A percentile compares a stretch with the other conserved stretches of the same genome.
Evolutionary conservation across 208 protist genomes (phyloP).

Genomic region (Trypanosoma avium): DNA sequence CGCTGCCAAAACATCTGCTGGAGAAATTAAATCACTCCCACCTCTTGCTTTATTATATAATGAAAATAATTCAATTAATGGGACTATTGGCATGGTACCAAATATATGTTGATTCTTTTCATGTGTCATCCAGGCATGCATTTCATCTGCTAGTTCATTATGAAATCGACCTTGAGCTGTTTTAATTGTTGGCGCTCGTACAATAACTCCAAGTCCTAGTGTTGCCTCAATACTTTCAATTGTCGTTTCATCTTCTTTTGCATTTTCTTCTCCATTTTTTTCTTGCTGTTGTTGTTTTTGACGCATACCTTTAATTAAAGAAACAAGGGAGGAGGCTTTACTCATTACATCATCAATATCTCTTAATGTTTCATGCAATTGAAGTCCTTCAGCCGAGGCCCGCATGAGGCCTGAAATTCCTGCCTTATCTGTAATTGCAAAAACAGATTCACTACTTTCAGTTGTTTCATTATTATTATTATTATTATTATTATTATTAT

Average conservation of each 20-base stretch:
- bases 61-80: constrained; percentile 81
- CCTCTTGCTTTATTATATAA: constrained; percentile 86
- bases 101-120: constrained; percentile 68
- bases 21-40: constrained; percentile 68
- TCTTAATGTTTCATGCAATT: constrained; percentile 55
- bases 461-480: neutral
- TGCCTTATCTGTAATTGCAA: constrained; percentile 44
- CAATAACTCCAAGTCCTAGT: constrained; percentile 68
- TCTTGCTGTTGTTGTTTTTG: too few species aligned
- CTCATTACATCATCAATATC: constrained; percentile 88
- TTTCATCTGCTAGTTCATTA: constrained; percentile 57
- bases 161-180: constrained; percentile 35
- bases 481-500: constrained; percentile 6
- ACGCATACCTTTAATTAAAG: constrained; percentile 57
- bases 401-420: constrained; percentile 81
- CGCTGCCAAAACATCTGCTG: constrained; percentile 68
- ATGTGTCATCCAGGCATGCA: constrained; percentile 87
- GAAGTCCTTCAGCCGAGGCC: constrained; percentile 39
- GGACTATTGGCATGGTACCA: constrained; percentile 69
- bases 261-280: constrained; percentile 22
- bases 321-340: constrained; percentile 71
- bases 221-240: constrained; percentile 88
- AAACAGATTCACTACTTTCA: neutral
- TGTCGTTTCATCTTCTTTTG: constrained; percentile 27
- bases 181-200: constrained; percentile 22